Conservation (phyloP, 495 filamentous ascomycete genomes). For the Hypoxylon lienhwacheense region DNA sequence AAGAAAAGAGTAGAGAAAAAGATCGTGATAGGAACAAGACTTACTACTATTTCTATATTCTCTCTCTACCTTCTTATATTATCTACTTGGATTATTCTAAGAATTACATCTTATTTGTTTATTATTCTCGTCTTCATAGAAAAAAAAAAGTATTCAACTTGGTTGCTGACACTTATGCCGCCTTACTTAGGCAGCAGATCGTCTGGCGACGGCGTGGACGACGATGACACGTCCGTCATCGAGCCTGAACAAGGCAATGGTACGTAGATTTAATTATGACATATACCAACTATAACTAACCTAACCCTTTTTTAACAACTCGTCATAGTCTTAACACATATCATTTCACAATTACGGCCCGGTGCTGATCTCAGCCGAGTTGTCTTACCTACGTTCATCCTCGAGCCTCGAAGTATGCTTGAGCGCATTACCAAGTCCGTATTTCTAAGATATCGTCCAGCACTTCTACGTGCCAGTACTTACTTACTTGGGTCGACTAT, state of each 20-base stretch:
- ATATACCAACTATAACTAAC: neutral
- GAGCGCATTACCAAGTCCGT: slow-evolving; percentile 95
- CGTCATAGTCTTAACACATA: slow-evolving; percentile 79
- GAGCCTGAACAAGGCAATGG: slow-evolving; percentile 76
- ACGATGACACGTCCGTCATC: slow-evolving; percentile 76
- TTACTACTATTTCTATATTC: neutral
- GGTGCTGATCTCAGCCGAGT: slow-evolving; percentile 95
- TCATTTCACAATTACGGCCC: slow-evolving; percentile 94
- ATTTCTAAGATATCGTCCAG: slow-evolving; percentile 17
- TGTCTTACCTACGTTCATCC: slow-evolving; percentile 93
- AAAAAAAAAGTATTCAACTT: neutral
- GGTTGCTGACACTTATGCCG: slow-evolving; percentile 23
- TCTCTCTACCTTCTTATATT: too few species aligned
- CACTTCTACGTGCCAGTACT: slow-evolving; percentile 20
- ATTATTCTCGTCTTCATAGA: neutral
- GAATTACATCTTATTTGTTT: too few species aligned
- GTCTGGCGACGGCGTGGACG: slow-evolving; percentile 49
- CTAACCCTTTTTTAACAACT: too few species aligned
- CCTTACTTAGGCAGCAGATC: slow-evolving; percentile 50
- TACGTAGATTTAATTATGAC: slow-evolving; percentile 43
- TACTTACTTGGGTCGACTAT: slow-evolving; percentile 34
- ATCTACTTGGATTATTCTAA: too few species aligned
- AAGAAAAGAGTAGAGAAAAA: too few species aligned
- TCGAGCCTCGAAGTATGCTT: slow-evolving; percentile 96
- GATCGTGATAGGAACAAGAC: too few species aligned